phyloP scores from a whole-genome alignment of 2,329 filamentous ascomycete species.

The Ceratocystis diversiconidia region DNA sequence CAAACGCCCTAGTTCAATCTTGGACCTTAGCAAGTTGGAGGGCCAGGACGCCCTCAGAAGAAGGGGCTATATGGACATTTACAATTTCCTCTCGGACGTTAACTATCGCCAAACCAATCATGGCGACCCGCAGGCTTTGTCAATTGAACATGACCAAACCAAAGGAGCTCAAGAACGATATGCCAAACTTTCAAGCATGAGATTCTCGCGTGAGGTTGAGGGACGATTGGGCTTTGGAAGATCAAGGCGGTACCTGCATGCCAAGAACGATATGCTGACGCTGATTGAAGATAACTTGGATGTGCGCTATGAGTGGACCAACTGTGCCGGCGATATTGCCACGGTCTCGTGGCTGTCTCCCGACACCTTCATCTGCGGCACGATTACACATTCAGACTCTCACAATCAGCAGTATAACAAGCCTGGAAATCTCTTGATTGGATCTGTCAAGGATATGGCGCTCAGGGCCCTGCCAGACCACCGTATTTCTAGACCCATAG shows the following conservation, averaged over 20 bases:
- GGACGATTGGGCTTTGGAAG: conserved; percentile 32
- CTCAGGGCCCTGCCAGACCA: conserved; percentile 43
- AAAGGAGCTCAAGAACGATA: conserved; percentile 20
- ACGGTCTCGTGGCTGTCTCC: conserved; percentile 44
- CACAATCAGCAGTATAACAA: conserved; percentile 55
- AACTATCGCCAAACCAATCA: conserved; percentile 22
- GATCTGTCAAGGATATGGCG: conserved; percentile 32
- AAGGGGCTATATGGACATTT: conserved; percentile 25
- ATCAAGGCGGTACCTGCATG: conserved; percentile 31
- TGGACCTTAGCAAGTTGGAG: conserved; percentile 17
- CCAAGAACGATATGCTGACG: conserved; percentile 32
- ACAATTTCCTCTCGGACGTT: conserved; percentile 28
- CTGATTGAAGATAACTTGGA: conserved; percentile 38
- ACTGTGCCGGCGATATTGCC: conserved; percentile 47
- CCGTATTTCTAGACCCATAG: conserved; percentile 39
- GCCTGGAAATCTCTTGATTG: conserved; percentile 45
- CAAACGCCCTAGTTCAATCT: conserved; percentile 8
- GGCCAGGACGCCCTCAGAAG: conserved; percentile 19
- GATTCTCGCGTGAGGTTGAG: conserved; percentile 36
- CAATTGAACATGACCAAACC: conserved; percentile 22
- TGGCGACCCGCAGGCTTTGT: neutral
- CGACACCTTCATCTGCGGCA: conserved; percentile 44
- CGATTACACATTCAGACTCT: conserved; percentile 46
- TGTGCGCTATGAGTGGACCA: conserved; percentile 40
- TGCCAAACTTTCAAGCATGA: conserved; percentile 28